These are phyloP conservation scores for Sporormia fimetaria DNA, from an alignment of 495 filamentous ascomycete genomes.

Conservation along the genomic window DNA sequence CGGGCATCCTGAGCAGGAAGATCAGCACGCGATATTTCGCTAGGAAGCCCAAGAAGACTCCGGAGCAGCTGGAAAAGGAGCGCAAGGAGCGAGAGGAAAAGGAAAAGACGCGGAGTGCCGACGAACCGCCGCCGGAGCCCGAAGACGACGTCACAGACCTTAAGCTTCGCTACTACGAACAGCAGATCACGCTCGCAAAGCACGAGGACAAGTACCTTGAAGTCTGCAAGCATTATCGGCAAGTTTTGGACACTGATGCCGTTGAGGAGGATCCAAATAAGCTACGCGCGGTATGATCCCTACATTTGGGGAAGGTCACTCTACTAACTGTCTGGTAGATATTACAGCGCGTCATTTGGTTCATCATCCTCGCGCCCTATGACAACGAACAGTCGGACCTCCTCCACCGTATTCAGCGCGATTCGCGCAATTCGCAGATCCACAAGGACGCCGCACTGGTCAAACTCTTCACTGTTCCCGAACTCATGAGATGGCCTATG, in stretches of 20 bases:
- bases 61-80: slow-evolving; percentile 79
- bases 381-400: slow-evolving; percentile 98
- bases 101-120: slow-evolving; percentile 54
- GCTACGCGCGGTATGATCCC: slow-evolving; percentile 60
- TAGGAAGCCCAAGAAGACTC: slow-evolving; percentile 77
- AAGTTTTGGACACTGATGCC: slow-evolving; percentile 88
- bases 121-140: slow-evolving; percentile 62
- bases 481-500: slow-evolving; percentile 96
- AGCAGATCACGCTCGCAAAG: slow-evolving; percentile 88
- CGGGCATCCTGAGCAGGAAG: slow-evolving; percentile 86
- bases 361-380: slow-evolving; percentile 89
- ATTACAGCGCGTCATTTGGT: slow-evolving; percentile 90
- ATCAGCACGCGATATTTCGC: slow-evolving; percentile 88
- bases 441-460: slow-evolving; percentile 67
- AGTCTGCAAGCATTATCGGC: slow-evolving; percentile 91
- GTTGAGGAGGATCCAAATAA: slow-evolving; percentile 81
- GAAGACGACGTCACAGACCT: slow-evolving; percentile 91
- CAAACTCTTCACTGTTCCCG: slow-evolving; percentile 87
- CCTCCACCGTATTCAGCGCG: slow-evolving; percentile 76
- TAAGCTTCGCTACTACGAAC: slow-evolving; percentile 91
- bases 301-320: neutral
- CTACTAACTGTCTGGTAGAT: slow-evolving; percentile 43
- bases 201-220: slow-evolving; percentile 96
- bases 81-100: slow-evolving; percentile 55
- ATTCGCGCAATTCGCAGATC: slow-evolving; percentile 45